A percentile compares a stretch with the other conserved stretches of the same genome.
Conservation (phyloP, 192 early-diverging fungal genomes). For the Coemansia aciculifera region DNA sequence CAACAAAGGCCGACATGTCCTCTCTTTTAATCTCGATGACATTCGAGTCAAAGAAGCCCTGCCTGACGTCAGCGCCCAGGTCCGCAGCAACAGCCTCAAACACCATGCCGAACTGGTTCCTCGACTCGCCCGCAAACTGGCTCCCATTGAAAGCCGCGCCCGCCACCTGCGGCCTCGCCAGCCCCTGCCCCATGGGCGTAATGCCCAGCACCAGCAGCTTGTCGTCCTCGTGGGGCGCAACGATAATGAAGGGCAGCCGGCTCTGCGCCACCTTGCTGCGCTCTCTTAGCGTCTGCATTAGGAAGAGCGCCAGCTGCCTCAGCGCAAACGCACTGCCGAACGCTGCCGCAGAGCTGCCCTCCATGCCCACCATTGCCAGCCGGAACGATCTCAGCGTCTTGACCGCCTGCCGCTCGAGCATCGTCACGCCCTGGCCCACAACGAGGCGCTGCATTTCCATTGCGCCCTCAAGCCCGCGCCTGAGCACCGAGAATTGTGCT, state of each 20-base stretch:
- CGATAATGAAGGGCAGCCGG: constrained; percentile 75
- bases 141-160: constrained; percentile 46
- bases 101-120: constrained; percentile 71
- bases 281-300: constrained; percentile 67
- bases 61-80: constrained; percentile 62
- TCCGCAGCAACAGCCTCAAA: constrained; percentile 76
- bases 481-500: constrained; percentile 31
- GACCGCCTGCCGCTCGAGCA: constrained; percentile 79
- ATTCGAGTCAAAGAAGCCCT: constrained; percentile 84
- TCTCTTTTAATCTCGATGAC: constrained; percentile 73
- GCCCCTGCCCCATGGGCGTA: constrained; percentile 49
- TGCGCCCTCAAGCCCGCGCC: constrained; percentile 67
- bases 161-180: constrained; percentile 54
- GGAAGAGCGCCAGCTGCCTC: constrained; percentile 76
- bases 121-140: constrained; percentile 55
- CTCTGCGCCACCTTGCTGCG: constrained; percentile 22
- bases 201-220: constrained; percentile 73
- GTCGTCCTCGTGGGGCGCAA: constrained; percentile 59
- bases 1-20: constrained; percentile 71
- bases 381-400: constrained; percentile 75
- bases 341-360: constrained; percentile 3
- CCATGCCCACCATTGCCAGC: constrained; percentile 65
- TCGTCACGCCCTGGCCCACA: constrained; percentile 72
- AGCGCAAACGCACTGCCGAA: constrained; percentile 67
- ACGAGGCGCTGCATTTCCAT: constrained; percentile 76